Conservation (phyloP, 352 stramenopile species). For the Globisporangium mamillatum region DNA sequence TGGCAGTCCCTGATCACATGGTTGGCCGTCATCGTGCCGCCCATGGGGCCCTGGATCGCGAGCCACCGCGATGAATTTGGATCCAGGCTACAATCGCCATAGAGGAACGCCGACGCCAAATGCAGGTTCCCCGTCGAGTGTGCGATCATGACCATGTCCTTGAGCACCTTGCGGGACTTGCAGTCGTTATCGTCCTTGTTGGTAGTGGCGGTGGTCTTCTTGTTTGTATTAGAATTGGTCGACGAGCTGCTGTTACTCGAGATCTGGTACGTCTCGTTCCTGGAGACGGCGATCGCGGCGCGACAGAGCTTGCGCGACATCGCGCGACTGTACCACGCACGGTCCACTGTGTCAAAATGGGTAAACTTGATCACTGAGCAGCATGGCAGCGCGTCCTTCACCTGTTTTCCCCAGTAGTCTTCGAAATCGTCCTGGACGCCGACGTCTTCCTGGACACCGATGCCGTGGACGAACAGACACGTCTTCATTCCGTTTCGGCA, state of each 20-base stretch:
- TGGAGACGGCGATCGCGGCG: conserved; percentile 23
- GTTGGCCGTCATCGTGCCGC: conserved; percentile 16
- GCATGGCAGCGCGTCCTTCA: conserved; percentile 27
- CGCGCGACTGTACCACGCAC: conserved; percentile 25
- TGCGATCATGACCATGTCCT: conserved; percentile 31
- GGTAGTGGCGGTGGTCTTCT: neutral
- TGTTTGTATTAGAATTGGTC: neutral
- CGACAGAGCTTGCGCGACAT: conserved; percentile 30
- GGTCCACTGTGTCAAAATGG: conserved; percentile 30
- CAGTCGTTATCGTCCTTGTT: neutral
- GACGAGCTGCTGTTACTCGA: neutral
- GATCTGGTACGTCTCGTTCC: conserved; percentile 4
- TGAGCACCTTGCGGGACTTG: conserved; percentile 4
- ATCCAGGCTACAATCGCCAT: conserved; percentile 23
- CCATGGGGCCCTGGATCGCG: conserved; percentile 24
- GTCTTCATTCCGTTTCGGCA: conserved; percentile 20
- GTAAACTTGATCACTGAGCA: conserved; percentile 36
- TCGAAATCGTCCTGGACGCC: conserved; percentile 24
- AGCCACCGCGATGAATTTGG: conserved; percentile 21
- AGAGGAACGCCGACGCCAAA: conserved; percentile 21
- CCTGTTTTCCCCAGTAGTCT: conserved; percentile 26
- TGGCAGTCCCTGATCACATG: conserved; percentile 11
- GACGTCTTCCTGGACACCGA: conserved; percentile 27
- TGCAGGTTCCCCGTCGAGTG: conserved; percentile 47
- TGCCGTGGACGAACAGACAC: conserved; percentile 48